Percentiles rank a stretch among this genome's conserved stretches.
These are phyloP conservation scores for Bipolaris oryzae DNA, from an alignment of 2,329 filamentous ascomycete genomes.

Conservation along the genomic window DNA sequence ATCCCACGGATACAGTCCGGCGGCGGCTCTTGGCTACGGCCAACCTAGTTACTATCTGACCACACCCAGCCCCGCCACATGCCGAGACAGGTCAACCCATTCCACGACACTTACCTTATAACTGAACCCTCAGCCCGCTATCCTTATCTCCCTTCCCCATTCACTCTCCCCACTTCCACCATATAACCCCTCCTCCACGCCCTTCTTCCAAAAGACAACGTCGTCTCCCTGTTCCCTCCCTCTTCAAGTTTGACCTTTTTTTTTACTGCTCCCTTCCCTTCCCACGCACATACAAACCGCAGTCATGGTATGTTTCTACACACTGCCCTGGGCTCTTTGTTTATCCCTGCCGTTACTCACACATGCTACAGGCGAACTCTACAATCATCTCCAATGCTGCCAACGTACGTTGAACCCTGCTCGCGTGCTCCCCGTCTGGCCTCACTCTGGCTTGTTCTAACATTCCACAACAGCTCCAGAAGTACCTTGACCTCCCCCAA, in stretches of 20 bases:
- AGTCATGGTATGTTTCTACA: conserved; percentile 41
- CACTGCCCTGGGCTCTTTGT: conserved; percentile 10
- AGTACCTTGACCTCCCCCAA: conserved; percentile 91
- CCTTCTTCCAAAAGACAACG: conserved; percentile 11
- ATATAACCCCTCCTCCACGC: conserved; percentile 21
- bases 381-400: conserved; percentile 55
- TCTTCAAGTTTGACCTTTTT: background rate
- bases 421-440: conserved; percentile 21
- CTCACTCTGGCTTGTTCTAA: conserved; percentile 36
- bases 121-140: conserved; percentile 26
- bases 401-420: conserved; percentile 49
- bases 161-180: conserved; percentile 22
- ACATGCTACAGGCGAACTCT: conserved; percentile 43
- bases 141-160: conserved; percentile 35
- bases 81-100: conserved; percentile 34
- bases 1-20: conserved; percentile 49
- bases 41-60: conserved; percentile 34
- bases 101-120: conserved; percentile 36
- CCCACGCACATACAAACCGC: conserved; percentile 27
- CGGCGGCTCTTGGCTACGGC: conserved; percentile 45
- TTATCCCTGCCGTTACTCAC: conserved; percentile 8
- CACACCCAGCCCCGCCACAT: conserved; percentile 39
- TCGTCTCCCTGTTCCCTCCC: background rate
- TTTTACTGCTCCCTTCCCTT: background rate
- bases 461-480: conserved; percentile 70